Evolutionary conservation across 2,329 filamentous ascomycete genomes (phyloP).

Genomic region (Colletotrichum cereale): DNA sequence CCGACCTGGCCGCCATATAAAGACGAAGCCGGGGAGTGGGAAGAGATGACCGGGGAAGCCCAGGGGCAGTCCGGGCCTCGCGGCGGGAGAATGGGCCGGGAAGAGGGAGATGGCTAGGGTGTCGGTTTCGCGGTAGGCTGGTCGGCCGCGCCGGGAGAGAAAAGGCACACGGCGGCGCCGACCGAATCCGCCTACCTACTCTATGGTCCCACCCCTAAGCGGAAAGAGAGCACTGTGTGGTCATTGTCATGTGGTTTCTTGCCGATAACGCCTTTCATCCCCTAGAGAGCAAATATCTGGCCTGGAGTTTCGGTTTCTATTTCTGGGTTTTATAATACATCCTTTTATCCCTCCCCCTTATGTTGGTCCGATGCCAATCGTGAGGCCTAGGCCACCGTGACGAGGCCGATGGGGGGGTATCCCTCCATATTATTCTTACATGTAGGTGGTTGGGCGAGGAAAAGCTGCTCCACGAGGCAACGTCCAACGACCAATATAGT

Average conservation of each 20-base stretch:
- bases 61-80: not conserved
- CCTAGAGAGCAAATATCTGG: conserved; percentile 58
- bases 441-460: not conserved
- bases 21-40: conserved; percentile 17
- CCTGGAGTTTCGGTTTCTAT: conserved; percentile 62
- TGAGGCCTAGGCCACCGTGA: not conserved
- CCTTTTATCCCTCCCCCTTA: conserved; percentile 20
- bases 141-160: conserved; percentile 16
- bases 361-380: not conserved
- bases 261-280: conserved; percentile 42
- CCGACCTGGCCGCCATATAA: conserved; percentile 5
- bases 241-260: conserved; percentile 32
- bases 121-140: conserved; percentile 1
- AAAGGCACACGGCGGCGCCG: conserved; percentile 12
- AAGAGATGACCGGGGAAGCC: conserved; percentile 6
- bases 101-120: not conserved
- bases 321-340: conserved; percentile 57
- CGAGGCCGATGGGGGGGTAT: not conserved
- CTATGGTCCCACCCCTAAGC: not conserved
- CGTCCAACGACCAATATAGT: not conserved
- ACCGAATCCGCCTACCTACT: conserved; percentile 2
- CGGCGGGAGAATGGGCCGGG: not conserved
- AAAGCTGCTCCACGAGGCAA: not conserved
- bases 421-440: not conserved
- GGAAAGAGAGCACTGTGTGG: conserved; percentile 30